Base-by-base conservation (phyloP, 163 green algal species). In the Trebouxia gelatinosa region DNA sequence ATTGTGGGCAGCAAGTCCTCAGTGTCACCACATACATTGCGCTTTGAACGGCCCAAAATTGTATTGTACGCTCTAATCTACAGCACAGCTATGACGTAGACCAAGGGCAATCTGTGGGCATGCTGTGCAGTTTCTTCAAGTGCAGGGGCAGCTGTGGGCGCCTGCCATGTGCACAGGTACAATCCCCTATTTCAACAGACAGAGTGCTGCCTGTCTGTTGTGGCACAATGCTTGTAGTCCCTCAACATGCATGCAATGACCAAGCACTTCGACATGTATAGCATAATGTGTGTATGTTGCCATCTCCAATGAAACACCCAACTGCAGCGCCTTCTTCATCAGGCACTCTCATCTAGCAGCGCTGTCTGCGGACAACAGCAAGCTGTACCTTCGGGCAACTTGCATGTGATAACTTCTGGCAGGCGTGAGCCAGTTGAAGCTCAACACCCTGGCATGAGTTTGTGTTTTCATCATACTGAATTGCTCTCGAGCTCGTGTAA, bases 111-210 rank as follows among this genome's bases (percentile, higher is more conserved):
- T 1, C 19, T 59, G 48, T 2, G 23, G 48, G 19, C 3, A 23
- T 57, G 39, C 61, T 61, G 65, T 59, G 67, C 67, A 75, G 67
- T 57, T 75, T n/a, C n/a, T 75, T 26, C 67, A 75, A 40, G 67
- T 75, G n/a, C 67, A 75, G 29, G 40, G 40, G 4, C 39, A 75
- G n/a, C 58, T 75, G 67, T 75, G 67, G 67, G 39, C 67, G n/a
- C 67, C 67, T 17, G 67, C 67, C 29, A 9, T 75, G 2, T 61
- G 39, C 28, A 75, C 67, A 61, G 39, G 67, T 75, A 38, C 5
- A 11, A 66, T 29, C 57, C 43, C 13, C 43, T 54, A 13, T 13
- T 13, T 54, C 43, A 54, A 54, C 11, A 54, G 13, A 13, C 43
- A 54, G 43, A 23, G 13, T 54, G 43, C 11, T 9, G 13, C 9